A percentile compares a stretch with the other conserved stretches of the same genome.
Evolutionary conservation across 2,329 filamentous ascomycete species (phyloP).

Genomic region (Ascochyta rabiei): DNA sequence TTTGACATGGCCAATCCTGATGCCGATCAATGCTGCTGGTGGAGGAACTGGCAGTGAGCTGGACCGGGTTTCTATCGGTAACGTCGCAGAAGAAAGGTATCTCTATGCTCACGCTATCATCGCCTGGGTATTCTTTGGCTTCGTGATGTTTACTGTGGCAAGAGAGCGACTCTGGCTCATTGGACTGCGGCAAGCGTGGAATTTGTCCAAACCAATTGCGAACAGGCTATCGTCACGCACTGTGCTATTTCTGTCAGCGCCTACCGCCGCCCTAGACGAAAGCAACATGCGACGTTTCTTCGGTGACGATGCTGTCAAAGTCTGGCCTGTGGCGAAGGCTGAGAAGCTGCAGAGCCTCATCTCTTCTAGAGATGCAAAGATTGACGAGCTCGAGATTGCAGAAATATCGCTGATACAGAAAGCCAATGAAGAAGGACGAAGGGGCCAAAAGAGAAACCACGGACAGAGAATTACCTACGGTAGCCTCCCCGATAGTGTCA

Average conservation of each 20-base stretch:
- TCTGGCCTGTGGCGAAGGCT: conserved; percentile 83
- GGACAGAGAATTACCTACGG: conserved; percentile 57
- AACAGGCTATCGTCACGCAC: conserved; percentile 88
- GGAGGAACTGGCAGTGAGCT: conserved; percentile 69
- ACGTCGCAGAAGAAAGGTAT: conserved; percentile 68
- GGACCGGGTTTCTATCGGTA: conserved; percentile 79
- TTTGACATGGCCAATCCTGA: conserved; percentile 87
- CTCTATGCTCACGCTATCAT: conserved; percentile 81
- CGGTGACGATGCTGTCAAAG: conserved; percentile 75
- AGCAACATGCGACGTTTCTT: conserved; percentile 80
- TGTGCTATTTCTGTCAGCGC: conserved; percentile 86
- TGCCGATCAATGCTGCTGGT: conserved; percentile 88
- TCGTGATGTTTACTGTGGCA: conserved; percentile 86
- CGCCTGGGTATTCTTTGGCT: conserved; percentile 82
- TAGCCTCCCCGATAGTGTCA: conserved; percentile 62
- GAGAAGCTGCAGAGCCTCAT: conserved; percentile 81
- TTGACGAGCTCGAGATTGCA: conserved; percentile 81
- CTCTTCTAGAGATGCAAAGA: conserved; percentile 77
- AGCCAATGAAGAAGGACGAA: conserved; percentile 76
- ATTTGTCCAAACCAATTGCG: conserved; percentile 82
- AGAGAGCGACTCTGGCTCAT: conserved; percentile 91
- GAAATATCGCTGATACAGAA: conserved; percentile 84
- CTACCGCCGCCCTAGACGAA: conserved; percentile 76
- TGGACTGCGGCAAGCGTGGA: conserved; percentile 90
- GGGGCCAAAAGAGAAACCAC: conserved; percentile 60